phyloP scores from a whole-genome alignment of 768 basidiomycete genomes.

The Lentinula boryana region DNA sequence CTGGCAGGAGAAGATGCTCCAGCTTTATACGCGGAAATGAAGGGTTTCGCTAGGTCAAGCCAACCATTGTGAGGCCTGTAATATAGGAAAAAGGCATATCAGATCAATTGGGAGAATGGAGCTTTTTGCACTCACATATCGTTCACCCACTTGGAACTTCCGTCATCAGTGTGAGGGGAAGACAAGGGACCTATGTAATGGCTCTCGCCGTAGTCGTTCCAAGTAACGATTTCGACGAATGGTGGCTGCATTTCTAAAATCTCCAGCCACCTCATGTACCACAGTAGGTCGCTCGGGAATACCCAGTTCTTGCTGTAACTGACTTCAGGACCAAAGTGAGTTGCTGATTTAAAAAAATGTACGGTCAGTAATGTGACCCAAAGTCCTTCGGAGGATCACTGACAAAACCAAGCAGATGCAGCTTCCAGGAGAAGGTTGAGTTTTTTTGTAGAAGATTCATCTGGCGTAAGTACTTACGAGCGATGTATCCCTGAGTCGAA shows the following conservation, averaged over 20 bases:
- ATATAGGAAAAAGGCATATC: not conserved
- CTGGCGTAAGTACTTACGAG: slow-evolving; percentile 8
- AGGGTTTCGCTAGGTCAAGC: slow-evolving; percentile 42
- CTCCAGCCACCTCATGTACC: slow-evolving; percentile 14
- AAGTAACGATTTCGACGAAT: slow-evolving; percentile 32
- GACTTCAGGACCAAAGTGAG: slow-evolving; percentile 16
- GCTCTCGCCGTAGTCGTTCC: slow-evolving; percentile 47
- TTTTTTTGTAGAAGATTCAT: too few species aligned
- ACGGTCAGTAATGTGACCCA: not conserved
- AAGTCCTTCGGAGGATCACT: not conserved
- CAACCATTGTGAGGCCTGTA: slow-evolving; percentile 21
- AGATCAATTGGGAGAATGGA: not conserved
- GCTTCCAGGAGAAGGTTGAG: slow-evolving; percentile 8
- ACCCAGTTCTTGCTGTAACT: slow-evolving; percentile 18
- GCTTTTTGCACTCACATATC: slow-evolving; percentile 9
- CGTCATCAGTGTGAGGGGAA: slow-evolving; percentile 14
- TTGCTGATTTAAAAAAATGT: not conserved
- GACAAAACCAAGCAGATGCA: slow-evolving; percentile 49
- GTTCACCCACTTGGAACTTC: slow-evolving; percentile 16
- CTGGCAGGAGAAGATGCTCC: slow-evolving; percentile 17
- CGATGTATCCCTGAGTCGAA: slow-evolving; percentile 13
- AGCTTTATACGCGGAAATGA: slow-evolving; percentile 40
- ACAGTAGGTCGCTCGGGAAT: slow-evolving; percentile 14
- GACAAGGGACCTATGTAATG: slow-evolving; percentile 45
- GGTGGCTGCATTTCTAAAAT: slow-evolving; percentile 11